phyloP scores from a whole-genome alignment of 176 grass and related monocot species.

The Triticum turgidum region DNA sequence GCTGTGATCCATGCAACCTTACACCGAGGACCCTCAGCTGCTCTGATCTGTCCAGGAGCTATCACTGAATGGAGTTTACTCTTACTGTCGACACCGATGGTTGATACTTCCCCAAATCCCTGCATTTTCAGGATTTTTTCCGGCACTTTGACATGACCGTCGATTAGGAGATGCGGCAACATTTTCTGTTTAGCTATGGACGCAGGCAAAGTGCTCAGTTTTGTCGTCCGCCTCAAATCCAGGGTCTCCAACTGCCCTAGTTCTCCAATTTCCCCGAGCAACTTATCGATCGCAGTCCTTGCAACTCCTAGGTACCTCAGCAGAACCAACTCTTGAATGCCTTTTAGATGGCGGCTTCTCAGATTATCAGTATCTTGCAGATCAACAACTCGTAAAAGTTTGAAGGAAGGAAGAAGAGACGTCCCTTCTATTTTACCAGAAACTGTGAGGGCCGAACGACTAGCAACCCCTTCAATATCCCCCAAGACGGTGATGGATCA shows the following conservation, averaged over 20 bases:
- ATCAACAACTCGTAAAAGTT: background rate
- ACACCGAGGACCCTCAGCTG: background rate
- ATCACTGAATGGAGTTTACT: no score
- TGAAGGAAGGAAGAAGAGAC: background rate
- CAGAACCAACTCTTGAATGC: background rate
- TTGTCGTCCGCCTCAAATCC: background rate
- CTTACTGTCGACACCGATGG: background rate
- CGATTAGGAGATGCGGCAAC: background rate
- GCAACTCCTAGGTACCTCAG: constrained; percentile 6
- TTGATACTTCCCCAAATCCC: background rate
- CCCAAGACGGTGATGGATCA: background rate
- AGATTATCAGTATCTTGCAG: background rate
- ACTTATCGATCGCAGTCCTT: background rate
- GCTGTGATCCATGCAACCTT: background rate
- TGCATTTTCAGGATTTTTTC: background rate
- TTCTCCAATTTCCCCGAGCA: background rate
- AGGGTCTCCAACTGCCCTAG: constrained; percentile 6
- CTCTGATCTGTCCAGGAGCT: background rate
- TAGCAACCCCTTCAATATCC: background rate
- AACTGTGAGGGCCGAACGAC: background rate
- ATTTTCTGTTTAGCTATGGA: background rate
- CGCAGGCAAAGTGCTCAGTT: background rate
- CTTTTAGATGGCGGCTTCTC: background rate
- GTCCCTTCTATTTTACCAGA: background rate
- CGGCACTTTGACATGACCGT: fast-evolving